Percentiles rank a stretch among this genome's conserved stretches.
Evolutionary conservation across 2,329 filamentous ascomycete genomes (phyloP).

Genomic region (Cercospora zeae-maydis): DNA sequence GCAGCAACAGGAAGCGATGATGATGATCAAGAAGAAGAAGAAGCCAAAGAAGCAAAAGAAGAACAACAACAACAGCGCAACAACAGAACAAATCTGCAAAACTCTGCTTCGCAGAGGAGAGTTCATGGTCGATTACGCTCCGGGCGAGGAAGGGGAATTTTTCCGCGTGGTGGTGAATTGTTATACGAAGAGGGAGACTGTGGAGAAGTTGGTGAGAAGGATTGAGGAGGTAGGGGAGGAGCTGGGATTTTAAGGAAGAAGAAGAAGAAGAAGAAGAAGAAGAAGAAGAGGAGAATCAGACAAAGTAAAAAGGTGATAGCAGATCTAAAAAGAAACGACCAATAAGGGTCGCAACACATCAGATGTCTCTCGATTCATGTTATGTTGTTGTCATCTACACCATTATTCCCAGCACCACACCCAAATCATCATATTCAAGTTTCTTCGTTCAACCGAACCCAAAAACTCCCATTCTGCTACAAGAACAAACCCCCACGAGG

Average conservation of each 20-base stretch:
- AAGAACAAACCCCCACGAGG: neutral
- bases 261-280: no score
- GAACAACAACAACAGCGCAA: constrained; percentile 37
- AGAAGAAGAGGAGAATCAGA: no score
- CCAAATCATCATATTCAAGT: neutral
- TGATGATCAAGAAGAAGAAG: constrained; percentile 39
- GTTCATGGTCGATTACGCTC: constrained; percentile 68
- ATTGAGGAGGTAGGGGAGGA: constrained; percentile 48
- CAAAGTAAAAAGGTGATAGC: neutral
- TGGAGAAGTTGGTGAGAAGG: constrained; percentile 60
- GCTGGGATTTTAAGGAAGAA: neutral
- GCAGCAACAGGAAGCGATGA: neutral
- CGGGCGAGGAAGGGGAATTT: constrained; percentile 60
- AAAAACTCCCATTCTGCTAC: neutral
- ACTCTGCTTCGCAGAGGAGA: constrained; percentile 53
- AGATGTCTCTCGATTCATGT: no score
- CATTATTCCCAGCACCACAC: no score
- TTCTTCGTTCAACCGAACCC: no score
- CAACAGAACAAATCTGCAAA: constrained; percentile 55
- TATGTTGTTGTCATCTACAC: neutral
- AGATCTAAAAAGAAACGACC: no score
- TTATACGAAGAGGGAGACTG: constrained; percentile 56
- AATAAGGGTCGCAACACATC: no score
- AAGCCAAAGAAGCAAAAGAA: no score
- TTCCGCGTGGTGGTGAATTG: constrained; percentile 68